Conservation (phyloP, 179 eudicot genomes). For the Monotropa hypopitys region DNA sequence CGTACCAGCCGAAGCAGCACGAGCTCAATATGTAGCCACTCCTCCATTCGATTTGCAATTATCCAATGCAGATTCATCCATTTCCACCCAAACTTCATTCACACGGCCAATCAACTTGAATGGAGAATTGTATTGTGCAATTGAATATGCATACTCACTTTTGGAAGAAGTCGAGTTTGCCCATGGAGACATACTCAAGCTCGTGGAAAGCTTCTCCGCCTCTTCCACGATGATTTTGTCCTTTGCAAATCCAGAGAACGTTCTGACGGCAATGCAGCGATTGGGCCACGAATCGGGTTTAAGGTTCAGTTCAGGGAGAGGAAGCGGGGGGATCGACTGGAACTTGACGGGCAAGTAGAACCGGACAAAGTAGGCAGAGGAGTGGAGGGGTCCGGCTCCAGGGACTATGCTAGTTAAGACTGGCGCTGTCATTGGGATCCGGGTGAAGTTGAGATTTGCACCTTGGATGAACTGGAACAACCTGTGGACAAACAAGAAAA, state of each 20-base stretch:
- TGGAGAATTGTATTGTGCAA: conserved; percentile 73
- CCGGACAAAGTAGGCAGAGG: conserved; percentile 47
- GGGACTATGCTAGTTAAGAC: conserved; percentile 65
- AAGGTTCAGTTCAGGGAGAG: conserved; percentile 58
- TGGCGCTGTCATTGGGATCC: conserved; percentile 60
- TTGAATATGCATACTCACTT: conserved; percentile 54
- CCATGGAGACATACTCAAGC: conserved; percentile 69
- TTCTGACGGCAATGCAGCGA: conserved; percentile 67
- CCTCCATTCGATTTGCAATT: conserved; percentile 30
- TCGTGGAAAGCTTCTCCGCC: conserved; percentile 52
- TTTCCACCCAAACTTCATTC: conserved; percentile 76
- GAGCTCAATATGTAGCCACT: conserved; percentile 21
- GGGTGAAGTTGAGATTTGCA: conserved; percentile 64
- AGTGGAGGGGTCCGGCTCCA: conserved; percentile 56
- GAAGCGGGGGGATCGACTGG: conserved; percentile 53
- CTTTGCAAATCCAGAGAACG: conserved; percentile 66
- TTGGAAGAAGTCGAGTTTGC: conserved; percentile 40
- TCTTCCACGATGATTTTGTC: conserved; percentile 53
- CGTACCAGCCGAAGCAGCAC: neutral
- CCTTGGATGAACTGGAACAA: conserved; percentile 75
- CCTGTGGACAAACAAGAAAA: conserved; percentile 25
- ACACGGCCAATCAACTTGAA: conserved; percentile 42
- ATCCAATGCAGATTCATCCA: conserved; percentile 32
- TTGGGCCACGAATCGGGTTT: conserved; percentile 36
- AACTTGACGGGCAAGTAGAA: conserved; percentile 57